Conservation (phyloP, 768 basidiomycete genomes). For the Xerocomus brunneocitrinus region DNA sequence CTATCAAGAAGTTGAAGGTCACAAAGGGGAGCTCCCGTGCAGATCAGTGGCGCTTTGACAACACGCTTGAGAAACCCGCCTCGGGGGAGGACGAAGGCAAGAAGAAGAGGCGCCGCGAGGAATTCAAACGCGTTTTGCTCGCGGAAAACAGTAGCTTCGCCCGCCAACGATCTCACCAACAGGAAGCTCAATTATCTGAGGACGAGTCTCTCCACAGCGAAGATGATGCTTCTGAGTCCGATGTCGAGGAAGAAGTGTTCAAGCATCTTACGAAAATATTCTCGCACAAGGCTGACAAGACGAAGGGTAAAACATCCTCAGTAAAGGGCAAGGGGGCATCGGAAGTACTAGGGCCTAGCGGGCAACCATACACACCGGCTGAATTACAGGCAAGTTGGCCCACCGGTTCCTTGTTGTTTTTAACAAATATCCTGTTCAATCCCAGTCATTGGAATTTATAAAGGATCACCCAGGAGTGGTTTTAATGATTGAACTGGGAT, state of each 20-base stretch:
- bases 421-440: not conserved
- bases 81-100: constrained; percentile 35
- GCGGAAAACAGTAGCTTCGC: constrained; percentile 40
- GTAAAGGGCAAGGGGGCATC: constrained; percentile 33
- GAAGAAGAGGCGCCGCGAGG: constrained; percentile 41
- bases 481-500: constrained; percentile 79
- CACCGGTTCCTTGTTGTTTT: not conserved
- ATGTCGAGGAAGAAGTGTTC: constrained; percentile 46
- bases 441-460: constrained; percentile 48
- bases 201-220: constrained; percentile 24
- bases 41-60: constrained; percentile 46
- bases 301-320: constrained; percentile 32
- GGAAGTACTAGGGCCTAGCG: constrained; percentile 58
- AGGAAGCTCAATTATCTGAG: constrained; percentile 16
- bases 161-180: constrained; percentile 11
- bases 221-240: constrained; percentile 29
- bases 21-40: constrained; percentile 17
- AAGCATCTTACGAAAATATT: constrained; percentile 46
- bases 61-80: constrained; percentile 10
- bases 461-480: constrained; percentile 59
- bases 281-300: constrained; percentile 32
- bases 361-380: constrained; percentile 68
- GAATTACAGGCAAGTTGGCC: constrained; percentile 57
- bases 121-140: constrained; percentile 52
- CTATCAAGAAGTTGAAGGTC: constrained; percentile 29